A percentile compares a stretch with the other conserved stretches of the same genome.
phyloP scores from a whole-genome alignment of 2,329 filamentous ascomycete genomes.

The Aspergillus ustus region DNA sequence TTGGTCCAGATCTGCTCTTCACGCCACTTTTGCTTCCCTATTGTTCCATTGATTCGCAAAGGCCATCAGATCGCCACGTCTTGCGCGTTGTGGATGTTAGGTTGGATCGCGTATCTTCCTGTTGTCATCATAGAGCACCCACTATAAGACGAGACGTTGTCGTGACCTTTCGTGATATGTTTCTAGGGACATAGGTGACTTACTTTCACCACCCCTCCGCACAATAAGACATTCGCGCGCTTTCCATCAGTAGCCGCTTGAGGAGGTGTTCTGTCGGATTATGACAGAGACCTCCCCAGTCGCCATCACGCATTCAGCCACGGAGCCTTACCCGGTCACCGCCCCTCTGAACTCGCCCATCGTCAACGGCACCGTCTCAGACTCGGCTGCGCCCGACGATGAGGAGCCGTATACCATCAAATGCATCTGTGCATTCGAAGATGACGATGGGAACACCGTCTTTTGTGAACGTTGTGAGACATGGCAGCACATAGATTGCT shows the following conservation, averaged over 20 bases:
- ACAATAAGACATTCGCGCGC: conserved; percentile 28
- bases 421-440: conserved; percentile 91
- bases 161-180: conserved; percentile 27
- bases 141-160: neutral
- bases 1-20: neutral
- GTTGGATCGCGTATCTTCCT: neutral
- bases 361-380: conserved; percentile 48
- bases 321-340: conserved; percentile 52
- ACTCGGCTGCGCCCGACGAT: conserved; percentile 48
- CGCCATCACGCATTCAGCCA: conserved; percentile 54
- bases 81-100: neutral
- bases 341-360: conserved; percentile 48
- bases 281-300: conserved; percentile 59
- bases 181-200: conserved; percentile 26
- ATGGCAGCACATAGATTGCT: conserved; percentile 98
- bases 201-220: conserved; percentile 20
- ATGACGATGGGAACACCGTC: conserved; percentile 97
- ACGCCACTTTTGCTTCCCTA: neutral
- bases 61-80: neutral
- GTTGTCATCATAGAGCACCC: neutral
- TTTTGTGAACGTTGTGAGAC: conserved; percentile 95
- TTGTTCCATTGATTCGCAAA: neutral
- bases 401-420: conserved; percentile 80
- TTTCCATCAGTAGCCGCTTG: conserved; percentile 35
- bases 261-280: conserved; percentile 57